phyloP scores from a whole-genome alignment of 345 rosid genomes.

The Chamaenerion angustifolium region DNA sequence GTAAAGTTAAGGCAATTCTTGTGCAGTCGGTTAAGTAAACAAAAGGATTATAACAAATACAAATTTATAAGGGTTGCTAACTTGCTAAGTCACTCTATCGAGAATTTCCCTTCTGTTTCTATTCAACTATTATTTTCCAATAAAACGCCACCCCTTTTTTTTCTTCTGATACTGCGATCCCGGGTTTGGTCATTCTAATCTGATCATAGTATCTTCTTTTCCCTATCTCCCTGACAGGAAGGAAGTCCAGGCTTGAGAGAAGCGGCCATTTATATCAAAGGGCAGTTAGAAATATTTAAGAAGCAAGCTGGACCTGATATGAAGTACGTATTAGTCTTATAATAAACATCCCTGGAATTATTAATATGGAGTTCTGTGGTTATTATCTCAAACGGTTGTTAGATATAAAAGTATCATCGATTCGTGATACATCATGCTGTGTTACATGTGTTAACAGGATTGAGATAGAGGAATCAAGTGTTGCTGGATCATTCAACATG shows the following conservation, averaged over 20 bases:
- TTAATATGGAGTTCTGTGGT: neutral
- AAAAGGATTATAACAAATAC: too few relatives aligned
- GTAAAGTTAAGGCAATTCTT: too few relatives aligned
- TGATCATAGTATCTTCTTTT: neutral
- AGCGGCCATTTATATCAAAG: conserved; percentile 71
- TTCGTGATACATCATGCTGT: neutral
- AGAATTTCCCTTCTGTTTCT: too few relatives aligned
- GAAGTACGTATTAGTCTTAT: conserved; percentile 27
- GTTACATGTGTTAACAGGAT: conserved; percentile 25
- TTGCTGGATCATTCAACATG: conserved; percentile 89
- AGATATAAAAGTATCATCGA: neutral
- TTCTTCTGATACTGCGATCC: too few relatives aligned
- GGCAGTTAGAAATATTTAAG: conserved; percentile 50
- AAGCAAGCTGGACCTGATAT: conserved; percentile 63
- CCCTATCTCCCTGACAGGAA: conserved; percentile 33
- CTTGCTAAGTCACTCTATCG: too few relatives aligned
- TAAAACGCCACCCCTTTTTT: too few relatives aligned
- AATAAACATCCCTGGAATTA: neutral
- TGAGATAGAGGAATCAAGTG: conserved; percentile 69
- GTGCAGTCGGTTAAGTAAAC: too few relatives aligned
- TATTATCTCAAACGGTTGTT: neutral
- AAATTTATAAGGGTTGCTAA: too few relatives aligned
- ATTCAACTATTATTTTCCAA: too few relatives aligned
- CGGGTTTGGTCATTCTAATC: neutral
- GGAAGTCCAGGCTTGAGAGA: conserved; percentile 74